Evolutionary conservation across 176 grass and related monocot genomes (phyloP), one percentile per base, ranked within the genome.

Genomic region (Saccharum officinarum): DNA sequence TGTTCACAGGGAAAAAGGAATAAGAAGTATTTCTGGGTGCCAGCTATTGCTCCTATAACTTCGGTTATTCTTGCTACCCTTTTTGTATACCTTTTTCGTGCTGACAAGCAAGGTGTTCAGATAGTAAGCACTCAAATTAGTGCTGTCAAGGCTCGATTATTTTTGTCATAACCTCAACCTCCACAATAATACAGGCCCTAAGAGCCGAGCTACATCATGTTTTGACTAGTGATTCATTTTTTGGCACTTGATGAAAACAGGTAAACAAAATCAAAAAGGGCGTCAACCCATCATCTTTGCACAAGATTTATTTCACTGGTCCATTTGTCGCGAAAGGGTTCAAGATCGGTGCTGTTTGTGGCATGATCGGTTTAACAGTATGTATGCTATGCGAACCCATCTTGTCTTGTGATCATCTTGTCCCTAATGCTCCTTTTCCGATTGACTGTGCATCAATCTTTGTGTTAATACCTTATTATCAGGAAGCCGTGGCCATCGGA

Each of bases 401-500:
- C 20, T 47, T 71, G 22, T 6, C 34, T 7, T 61, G 45, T 60
- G 18, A 22, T 55, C 52, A 59, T 59, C 54, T 59, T 18, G 2
- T 28, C 15, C 22, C 17, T 50, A 18, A 70, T 71, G 3, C 52
- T 42, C 49, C 5, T 75, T 73, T 52, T 33, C 16, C 69, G 8
- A 18, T 18, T 8, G 7, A 69, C 33, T 41, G 46, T 13, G 11
- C 69, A 60, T 63, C 50, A 63, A 64, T 37, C 34, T 66, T 57
- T 83, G 69, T 30, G 26, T 20, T 18, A 71, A 22, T 81, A 75
- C 18, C 67, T 71, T 82, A 63, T 70, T 82, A 63, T 78, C 82
- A 99, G 92, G 97, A 99, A 85, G 97, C 97, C 15, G 85, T 99
- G 38, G 97, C 97, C 10, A 99, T 99, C 59, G 97, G 97, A 81